phyloP scores from a whole-genome alignment of 306 rosid species.

The Dalbergia cultrata region DNA sequence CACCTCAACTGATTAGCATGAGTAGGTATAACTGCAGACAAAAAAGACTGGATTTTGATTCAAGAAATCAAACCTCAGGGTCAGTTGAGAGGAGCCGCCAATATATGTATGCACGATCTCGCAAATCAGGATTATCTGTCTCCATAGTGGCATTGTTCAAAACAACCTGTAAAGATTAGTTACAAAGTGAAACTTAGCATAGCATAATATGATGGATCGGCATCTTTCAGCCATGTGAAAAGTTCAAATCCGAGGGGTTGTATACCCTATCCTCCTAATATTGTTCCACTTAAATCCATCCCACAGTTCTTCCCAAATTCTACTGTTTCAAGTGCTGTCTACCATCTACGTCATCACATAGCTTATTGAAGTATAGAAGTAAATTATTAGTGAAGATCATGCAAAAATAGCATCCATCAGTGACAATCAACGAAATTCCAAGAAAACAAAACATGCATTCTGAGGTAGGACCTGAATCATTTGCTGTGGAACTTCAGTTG shows the following conservation, averaged over 20 bases:
- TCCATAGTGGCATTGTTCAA: conserved; percentile 97
- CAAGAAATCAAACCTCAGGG: conserved; percentile 84
- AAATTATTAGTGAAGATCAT: no score
- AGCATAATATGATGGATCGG: conserved; percentile 16
- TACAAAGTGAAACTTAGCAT: conserved; percentile 44
- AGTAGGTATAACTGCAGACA: background rate
- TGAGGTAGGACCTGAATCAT: conserved; percentile 88
- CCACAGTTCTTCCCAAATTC: no score
- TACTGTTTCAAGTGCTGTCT: no score
- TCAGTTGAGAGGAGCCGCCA: conserved; percentile 99
- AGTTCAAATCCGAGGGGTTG: no score
- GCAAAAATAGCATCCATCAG: background rate
- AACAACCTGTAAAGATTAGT: conserved; percentile 74
- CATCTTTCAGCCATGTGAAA: background rate
- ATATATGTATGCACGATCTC: conserved; percentile 99
- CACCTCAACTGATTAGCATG: conserved; percentile 37
- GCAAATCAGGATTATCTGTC: conserved; percentile 98
- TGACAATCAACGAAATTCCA: background rate
- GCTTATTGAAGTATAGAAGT: no score
- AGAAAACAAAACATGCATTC: conserved; percentile 41
- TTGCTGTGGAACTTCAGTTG: conserved; percentile 99
- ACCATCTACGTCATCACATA: no score
- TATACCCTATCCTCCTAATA: no score
- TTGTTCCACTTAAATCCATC: no score
- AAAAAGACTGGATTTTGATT: conserved; percentile 27